Base-by-base conservation (phyloP, 2,329 filamentous ascomycete species). In the Rachicladosporium sp. region DNA sequence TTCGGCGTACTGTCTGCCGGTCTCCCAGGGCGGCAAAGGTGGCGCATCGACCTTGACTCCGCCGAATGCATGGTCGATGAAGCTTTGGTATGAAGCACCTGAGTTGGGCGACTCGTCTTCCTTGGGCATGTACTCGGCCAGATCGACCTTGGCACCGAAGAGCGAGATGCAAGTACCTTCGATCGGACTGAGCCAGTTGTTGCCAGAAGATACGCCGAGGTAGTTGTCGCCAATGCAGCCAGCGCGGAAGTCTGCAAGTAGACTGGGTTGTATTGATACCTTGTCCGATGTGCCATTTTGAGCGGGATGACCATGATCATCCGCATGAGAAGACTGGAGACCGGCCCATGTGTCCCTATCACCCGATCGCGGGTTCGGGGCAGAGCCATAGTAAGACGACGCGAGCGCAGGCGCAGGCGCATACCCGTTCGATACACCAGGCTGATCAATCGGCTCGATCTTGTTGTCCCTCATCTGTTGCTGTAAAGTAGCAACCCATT, bases 111-210 rank as follows among this genome's bases (percentile, higher is more conserved):
- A 78, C 50, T 82, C 74, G 56, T 76, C 68, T 44, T 85, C 81
- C 1, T 70, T 67, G 1, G 73, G 75, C 35, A 79, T 71, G 52
- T 84, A 86, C 33, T 80, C 76, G 9, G 80, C 77, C 32, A 89
- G 73, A 58, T 93, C 82, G 51, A 91, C 81, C 34, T 82, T 80
- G 49, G 81, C 82, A 29, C 84, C 85, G 32, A 91, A 74, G 38
- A 93, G 75, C 1, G 82, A 79, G n/a, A 91, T 65, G 6, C 74
- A 76, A 0, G 81, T 87, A 35, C 82, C 83, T 51, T 80, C 79
- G 53, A 88, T 80, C 6, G 80, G 78, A 59, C 78, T 84, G 30
- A 87, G 62, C 37, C 76, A 74, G 6, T 74, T 72, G 49, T 73
- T 76, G 40, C 80, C 75, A 5, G 71, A 69, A 2, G 71, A 72